Evolutionary conservation across 1,284 basidiomycete species (phyloP), one percentile per base, ranked within the genome.

Genomic region (Ceratobasidium sp.): DNA sequence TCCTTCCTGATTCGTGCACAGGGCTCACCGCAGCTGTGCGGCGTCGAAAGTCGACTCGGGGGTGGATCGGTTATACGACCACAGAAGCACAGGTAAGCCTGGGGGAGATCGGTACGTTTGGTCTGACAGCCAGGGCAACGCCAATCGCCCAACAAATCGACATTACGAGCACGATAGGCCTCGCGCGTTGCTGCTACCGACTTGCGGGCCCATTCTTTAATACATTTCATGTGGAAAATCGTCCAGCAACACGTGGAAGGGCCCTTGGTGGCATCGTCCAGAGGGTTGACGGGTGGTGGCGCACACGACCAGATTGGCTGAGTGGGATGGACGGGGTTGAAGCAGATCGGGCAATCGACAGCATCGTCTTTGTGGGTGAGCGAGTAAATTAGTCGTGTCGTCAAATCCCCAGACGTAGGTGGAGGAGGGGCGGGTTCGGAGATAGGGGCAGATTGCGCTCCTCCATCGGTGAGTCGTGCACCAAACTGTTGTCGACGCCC

Each of bases 101-200:
- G 82, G 0, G 92, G 90, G 1, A 90, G 84, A 3, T 79, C 77
- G 50, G 83, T 82, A 29, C 93, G 82, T 71, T 87, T 89, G 2
- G 86, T 86, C 75, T 94, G 93, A 79, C 93, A 96, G 0, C 92
- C 93, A 0, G 93, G 93, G 77, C 93, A 96, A 68, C 89, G 82
- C 93, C 93, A 95, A 75, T 93, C 90, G 0, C 88, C 88, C 32
- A 82, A 81, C 57, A 81, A 81, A 32, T 82, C 80, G 55, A 93
- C 90, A 1, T 89, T 89, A 70, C 93, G 79, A 1, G 87, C 87
- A 1, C 85, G 81, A 83, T 88, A 92, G 0, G 93, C 92, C 72
- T 90, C 90, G 65, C 81, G 81, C 3, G 91, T 75, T 7, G 92
- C 91, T 74, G 42, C 72, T 71, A 27, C 77, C 40, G 75, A 75